Evolutionary conservation across 208 protist species (phyloP).

Genomic region (Crithidia acanthocephali): DNA sequence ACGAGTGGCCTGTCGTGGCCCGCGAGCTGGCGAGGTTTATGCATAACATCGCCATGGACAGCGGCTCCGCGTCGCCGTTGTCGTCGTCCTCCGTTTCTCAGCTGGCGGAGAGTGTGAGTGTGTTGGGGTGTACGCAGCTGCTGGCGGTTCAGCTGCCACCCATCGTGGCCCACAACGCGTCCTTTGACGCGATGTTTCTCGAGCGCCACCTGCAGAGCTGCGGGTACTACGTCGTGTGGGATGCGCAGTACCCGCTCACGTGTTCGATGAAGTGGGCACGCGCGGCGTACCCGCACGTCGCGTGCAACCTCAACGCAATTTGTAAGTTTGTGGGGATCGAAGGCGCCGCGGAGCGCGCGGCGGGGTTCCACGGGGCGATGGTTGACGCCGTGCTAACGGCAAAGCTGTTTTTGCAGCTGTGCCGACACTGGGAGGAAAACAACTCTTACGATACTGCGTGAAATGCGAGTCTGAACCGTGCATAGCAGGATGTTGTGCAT

Average conservation of each 20-base stretch:
- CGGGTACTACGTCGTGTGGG: slow-evolving; percentile 57
- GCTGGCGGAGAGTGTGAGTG: not conserved
- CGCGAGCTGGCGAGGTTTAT: slow-evolving; percentile 42
- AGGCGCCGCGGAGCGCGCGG: slow-evolving; percentile 28
- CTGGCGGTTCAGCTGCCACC: slow-evolving; percentile 46
- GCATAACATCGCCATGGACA: not conserved
- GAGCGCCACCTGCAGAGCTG: slow-evolving; percentile 26
- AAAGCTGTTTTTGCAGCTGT: slow-evolving; percentile 51
- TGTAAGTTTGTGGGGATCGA: slow-evolving; percentile 50
- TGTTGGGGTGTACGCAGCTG: not conserved
- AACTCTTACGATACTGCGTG: not conserved
- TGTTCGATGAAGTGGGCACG: slow-evolving; percentile 55
- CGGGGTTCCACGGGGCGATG: slow-evolving; percentile 45
- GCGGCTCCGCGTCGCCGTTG: not conserved
- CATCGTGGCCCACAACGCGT: slow-evolving; percentile 69
- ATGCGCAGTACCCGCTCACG: slow-evolving; percentile 49
- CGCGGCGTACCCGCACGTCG: slow-evolving; percentile 51
- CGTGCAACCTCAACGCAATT: slow-evolving; percentile 40
- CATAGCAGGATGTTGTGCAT: too few relatives aligned
- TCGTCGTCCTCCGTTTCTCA: not conserved
- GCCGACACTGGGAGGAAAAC: slow-evolving; percentile 5
- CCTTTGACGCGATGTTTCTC: slow-evolving; percentile 66
- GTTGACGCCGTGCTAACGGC: slow-evolving; percentile 62
- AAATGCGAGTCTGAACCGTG: not conserved
- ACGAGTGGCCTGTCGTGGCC: slow-evolving; percentile 34